Evolutionary conservation across 192 early-diverging fungal species (phyloP).

Genomic region (Coemansia erecta): DNA sequence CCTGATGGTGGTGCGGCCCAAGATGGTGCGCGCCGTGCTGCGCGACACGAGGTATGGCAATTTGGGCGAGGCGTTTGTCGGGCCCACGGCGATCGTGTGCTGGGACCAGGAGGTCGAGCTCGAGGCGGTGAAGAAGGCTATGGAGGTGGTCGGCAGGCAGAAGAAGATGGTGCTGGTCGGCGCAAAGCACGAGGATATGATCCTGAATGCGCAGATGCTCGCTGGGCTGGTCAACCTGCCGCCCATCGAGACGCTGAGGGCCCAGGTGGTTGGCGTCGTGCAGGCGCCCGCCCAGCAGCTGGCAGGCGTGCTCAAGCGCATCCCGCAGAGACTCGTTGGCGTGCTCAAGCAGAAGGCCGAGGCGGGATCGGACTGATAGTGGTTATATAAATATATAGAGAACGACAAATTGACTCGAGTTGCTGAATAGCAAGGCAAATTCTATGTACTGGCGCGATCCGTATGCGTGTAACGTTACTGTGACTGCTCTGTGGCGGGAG

Average conservation of each 20-base stretch:
- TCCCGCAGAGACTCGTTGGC: conserved; percentile 46
- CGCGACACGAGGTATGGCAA: conserved; percentile 41
- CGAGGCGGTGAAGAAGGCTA: conserved; percentile 18
- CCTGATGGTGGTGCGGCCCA: conserved; percentile 42
- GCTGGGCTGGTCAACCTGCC: conserved; percentile 41
- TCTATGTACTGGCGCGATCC: background rate
- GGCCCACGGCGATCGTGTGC: conserved; percentile 45
- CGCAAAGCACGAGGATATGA: conserved; percentile 30
- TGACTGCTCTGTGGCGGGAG: too few species aligned
- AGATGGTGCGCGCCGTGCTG: conserved; percentile 48
- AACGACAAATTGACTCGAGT: background rate
- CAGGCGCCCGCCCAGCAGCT: conserved; percentile 36
- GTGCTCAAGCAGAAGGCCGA: conserved; percentile 38
- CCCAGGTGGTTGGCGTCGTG: conserved; percentile 44
- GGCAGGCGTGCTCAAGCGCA: conserved; percentile 23
- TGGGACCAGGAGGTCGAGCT: conserved; percentile 11
- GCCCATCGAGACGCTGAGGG: conserved; percentile 30
- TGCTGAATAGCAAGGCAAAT: too few species aligned
- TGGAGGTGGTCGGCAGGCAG: conserved; percentile 25
- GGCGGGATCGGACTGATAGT: conserved; percentile 14
- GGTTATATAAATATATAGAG: conserved; percentile 3
- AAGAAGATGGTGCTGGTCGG: conserved; percentile 45
- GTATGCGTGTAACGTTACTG: background rate
- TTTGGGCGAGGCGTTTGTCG: conserved; percentile 36
- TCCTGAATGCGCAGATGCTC: conserved; percentile 43